phyloP scores from a whole-genome alignment of 139 green algal species.

The Chlamydomonas incerta region DNA sequence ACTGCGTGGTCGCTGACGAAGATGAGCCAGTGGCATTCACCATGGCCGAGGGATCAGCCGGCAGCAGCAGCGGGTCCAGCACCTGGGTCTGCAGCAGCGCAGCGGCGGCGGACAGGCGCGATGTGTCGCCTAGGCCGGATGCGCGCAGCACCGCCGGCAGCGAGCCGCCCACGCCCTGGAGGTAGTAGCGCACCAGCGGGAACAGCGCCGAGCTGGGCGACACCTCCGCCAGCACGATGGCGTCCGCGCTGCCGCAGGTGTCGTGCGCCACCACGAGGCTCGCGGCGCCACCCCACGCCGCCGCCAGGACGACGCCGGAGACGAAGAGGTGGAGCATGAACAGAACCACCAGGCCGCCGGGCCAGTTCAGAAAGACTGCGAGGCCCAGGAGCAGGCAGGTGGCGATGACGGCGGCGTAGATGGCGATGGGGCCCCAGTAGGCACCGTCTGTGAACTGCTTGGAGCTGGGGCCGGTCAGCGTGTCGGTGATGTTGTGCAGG shows the following conservation, averaged over 20 bases:
- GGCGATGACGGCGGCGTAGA: neutral
- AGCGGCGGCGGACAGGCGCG: neutral
- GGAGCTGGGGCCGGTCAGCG: neutral
- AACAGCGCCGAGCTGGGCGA: slow-evolving; percentile 13
- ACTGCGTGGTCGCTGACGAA: neutral
- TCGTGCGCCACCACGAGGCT: neutral
- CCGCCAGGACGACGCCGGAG: neutral
- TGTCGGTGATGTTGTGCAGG: neutral
- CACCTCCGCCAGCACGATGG: slow-evolving; percentile 3
- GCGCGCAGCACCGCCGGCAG: neutral
- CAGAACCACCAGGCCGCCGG: neutral
- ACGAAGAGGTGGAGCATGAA: neutral
- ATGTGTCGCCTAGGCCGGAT: slow-evolving; percentile 24
- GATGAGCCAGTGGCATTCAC: neutral
- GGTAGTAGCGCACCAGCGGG: slow-evolving; percentile 26
- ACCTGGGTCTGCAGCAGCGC: neutral
- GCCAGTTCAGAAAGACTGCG: neutral
- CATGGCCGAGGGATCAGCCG: neutral
- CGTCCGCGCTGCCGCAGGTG: neutral
- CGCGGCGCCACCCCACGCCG: neutral
- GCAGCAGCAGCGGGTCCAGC: slow-evolving; percentile 11
- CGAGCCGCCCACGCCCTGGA: slow-evolving; percentile 28
- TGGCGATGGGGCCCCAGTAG: neutral
- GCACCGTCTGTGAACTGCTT: neutral
- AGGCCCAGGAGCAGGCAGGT: neutral